Percentiles rank a stretch among this genome's conserved stretches.
Evolutionary conservation across 805 yeast species (phyloP).

Genomic region (Pichia insulana): DNA sequence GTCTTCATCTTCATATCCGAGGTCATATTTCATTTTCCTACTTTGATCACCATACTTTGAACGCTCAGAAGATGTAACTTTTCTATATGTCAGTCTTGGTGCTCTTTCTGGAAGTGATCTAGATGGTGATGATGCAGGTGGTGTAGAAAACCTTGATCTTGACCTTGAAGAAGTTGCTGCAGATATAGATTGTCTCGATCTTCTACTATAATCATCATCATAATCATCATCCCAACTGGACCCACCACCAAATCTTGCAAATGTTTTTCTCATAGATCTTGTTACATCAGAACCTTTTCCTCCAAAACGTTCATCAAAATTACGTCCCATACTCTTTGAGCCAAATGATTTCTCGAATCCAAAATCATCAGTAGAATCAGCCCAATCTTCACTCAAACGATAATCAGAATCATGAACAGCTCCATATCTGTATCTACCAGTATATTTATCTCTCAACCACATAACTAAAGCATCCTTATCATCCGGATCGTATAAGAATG

Average conservation of each 20-base stretch:
- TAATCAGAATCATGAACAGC: constrained; percentile 29
- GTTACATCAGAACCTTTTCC: constrained; percentile 2
- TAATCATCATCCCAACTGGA: constrained; percentile 2
- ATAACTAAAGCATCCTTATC: constrained; percentile 49
- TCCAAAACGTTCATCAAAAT: constrained; percentile 1
- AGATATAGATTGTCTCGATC: neutral
- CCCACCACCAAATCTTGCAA: constrained; percentile 7
- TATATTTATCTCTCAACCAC: constrained; percentile 59
- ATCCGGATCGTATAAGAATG: constrained; percentile 71
- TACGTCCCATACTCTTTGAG: constrained; percentile 9
- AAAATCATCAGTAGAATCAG: constrained; percentile 11
- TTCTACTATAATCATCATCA: constrained; percentile 5
- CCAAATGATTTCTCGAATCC: constrained; percentile 8
- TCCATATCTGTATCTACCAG: constrained; percentile 48
- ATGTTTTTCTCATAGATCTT: constrained; percentile 12
- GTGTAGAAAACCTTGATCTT: constrained; percentile 3
- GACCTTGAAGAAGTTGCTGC: neutral
- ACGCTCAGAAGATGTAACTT: constrained; percentile 45
- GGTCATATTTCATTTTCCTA: constrained; percentile 36
- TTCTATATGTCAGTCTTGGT: constrained; percentile 37
- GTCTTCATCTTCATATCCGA: constrained; percentile 53
- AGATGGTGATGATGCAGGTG: constrained; percentile 5
- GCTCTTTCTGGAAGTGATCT: constrained; percentile 9
- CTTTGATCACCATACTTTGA: constrained; percentile 43
- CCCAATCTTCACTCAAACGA: constrained; percentile 20